Evolutionary conservation across 768 basidiomycete species (phyloP), one percentile per base, ranked within the genome.

Genomic region (Xerocomellus intermedius): DNA sequence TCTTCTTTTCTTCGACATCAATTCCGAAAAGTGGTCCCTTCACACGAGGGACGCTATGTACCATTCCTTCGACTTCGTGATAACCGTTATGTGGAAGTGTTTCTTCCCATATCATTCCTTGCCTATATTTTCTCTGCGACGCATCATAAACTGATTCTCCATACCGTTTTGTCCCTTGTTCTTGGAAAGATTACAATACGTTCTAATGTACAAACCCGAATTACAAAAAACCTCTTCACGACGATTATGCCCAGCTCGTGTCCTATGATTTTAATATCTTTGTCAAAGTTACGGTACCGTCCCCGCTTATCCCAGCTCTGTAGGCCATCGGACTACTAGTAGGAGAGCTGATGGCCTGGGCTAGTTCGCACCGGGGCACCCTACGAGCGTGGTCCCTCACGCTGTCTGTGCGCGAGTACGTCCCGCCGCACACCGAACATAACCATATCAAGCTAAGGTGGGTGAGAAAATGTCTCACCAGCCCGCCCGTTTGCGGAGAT

Each of bases 281-380:
- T 21, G 49, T 62, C 42, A 64, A 59, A 4, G 66, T 68, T 3
- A 60, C 54, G 2, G 56, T 54, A 19, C 21, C 13, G 43, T 61
- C 32, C 19, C 8, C 44, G 13, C 55, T 57, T 16, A 39, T 22
- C 32, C 21, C 36, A 28, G 50, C 56, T 2, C 14, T 53, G 38
- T 57, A 62, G 5, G 58, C 66, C 26, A 42, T 22, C 14, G 37
- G 28, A 43, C 67, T 69, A n/a, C n/a, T n/a, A n/a, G n/a, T n/a
- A 3, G 64, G 59, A 21, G 22, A 8, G 21, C 56, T 64, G 26
- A 57, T 30, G 13, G 64, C 50, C 0, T 19, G 12, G 2, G 56
- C 64, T 0, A 1, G 3, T 12, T 22, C 2, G 36, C 62, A 66
- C 16, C 28, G 39, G 3, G 9, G 19, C n/a, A 48, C 47, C 36